phyloP scores from a whole-genome alignment of 2,329 filamentous ascomycete genomes.

The Aspergillaceae sp. region DNA sequence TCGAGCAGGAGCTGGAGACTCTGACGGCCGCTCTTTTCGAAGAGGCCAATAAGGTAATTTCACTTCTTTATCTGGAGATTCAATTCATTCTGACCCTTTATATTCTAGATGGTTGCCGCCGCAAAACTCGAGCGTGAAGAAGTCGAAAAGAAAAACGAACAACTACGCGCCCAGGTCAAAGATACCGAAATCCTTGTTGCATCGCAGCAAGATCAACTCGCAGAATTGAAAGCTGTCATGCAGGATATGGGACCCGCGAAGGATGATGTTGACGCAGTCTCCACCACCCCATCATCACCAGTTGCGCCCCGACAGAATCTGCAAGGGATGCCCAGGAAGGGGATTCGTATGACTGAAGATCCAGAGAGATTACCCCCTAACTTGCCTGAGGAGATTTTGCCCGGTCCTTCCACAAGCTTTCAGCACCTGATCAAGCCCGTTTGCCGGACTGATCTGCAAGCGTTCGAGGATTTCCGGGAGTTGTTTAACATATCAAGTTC shows the following conservation, averaged over 20 bases:
- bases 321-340: constrained; percentile 42
- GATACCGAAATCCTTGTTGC: constrained; percentile 79
- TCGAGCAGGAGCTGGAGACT: constrained; percentile 85
- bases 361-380: constrained; percentile 40
- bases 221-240: constrained; percentile 86
- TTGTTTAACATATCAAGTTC: constrained; percentile 62
- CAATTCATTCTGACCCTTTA: constrained; percentile 7
- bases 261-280: constrained; percentile 61
- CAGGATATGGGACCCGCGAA: constrained; percentile 66
- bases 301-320: constrained; percentile 53
- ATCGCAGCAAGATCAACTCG: constrained; percentile 86
- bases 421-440: constrained; percentile 75
- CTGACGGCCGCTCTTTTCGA: constrained; percentile 91
- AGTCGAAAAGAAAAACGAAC: constrained; percentile 75
- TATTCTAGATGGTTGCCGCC: constrained; percentile 69
- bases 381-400: constrained; percentile 43
- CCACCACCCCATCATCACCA: constrained; percentile 70
- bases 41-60: constrained; percentile 74
- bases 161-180: constrained; percentile 72
- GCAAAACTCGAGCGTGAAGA: constrained; percentile 78
- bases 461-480: constrained; percentile 77
- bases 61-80: no score
- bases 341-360: constrained; percentile 50
- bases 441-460: constrained; percentile 68
- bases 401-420: constrained; percentile 62